Conservation (phyloP, 2,329 filamentous ascomycete genomes). For the Thielaviopsis cerberus region DNA sequence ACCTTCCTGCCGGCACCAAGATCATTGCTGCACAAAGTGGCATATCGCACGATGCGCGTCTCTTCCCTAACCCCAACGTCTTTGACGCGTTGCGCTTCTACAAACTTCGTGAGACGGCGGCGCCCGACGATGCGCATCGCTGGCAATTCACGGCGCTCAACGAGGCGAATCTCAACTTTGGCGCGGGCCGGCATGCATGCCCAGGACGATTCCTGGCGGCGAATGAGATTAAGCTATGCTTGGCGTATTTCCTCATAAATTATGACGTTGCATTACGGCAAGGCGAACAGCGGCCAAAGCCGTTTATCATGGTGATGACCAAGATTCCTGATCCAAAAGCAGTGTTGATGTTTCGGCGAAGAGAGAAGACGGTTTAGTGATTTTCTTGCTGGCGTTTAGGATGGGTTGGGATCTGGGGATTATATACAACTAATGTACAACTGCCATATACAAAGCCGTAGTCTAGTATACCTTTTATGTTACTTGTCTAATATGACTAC, state of each 20-base stretch:
- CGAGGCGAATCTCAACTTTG: constrained; percentile 28
- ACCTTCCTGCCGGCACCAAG: constrained; percentile 25
- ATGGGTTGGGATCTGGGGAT: no score
- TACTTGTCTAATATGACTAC: no score
- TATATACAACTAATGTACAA: no score
- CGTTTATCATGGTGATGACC: constrained; percentile 22
- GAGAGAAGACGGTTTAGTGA: constrained; percentile 12
- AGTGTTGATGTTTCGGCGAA: constrained; percentile 23
- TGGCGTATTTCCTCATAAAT: constrained; percentile 24
- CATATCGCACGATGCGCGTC: constrained; percentile 23
- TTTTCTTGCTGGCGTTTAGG: no score
- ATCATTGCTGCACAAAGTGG: constrained; percentile 24
- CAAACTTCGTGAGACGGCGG: constrained; percentile 20
- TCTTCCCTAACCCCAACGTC: constrained; percentile 23
- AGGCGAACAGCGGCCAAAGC: constrained; percentile 22
- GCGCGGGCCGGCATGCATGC: constrained; percentile 29
- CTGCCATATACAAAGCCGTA: no score
- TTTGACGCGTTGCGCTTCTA: constrained; percentile 34
- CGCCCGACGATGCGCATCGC: constrained; percentile 21
- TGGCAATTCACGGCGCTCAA: constrained; percentile 26
- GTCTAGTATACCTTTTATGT: no score
- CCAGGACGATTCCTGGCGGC: constrained; percentile 30
- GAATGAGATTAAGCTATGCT: constrained; percentile 27
- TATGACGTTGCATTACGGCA: constrained; percentile 25
- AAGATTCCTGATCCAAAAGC: constrained; percentile 24